Base-by-base conservation (phyloP, 768 basidiomycete genomes). In the Lentinula aciculospora region DNA sequence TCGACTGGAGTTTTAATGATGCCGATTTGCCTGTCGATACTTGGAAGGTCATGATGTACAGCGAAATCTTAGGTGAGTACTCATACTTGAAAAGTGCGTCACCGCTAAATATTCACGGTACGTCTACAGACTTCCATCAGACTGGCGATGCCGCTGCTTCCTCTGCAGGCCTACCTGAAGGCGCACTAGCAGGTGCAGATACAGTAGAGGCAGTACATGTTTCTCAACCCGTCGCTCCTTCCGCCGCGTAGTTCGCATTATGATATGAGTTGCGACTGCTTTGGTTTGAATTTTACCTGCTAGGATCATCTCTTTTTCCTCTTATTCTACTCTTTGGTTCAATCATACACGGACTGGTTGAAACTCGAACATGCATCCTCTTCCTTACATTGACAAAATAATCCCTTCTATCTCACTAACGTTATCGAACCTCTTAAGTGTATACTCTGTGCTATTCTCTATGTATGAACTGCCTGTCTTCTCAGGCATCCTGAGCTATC, bases 21-120 rank as follows among this genome's bases (percentile, higher is more conserved):
- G 97, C 97, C 19, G 97, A 99, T 71, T 79, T 99, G 45, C 97
- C 97, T 0, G 91, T 98, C 10, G 97, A 99, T 67, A 96, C 93
- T 1, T 99, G 97, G 97, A 98, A 98, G 75, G 96, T 97, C 68
- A 99, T 99, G 97, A 99, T 99, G 96, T 98, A 98, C 78, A 90
- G 88, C 65, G 96, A 99, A 74, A 98, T 98, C 62, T 78, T 98
- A 12, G 94, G 94, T 94, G 66, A 61, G 87, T 72, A n/a, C n/a
- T n/a, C n/a, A n/a, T n/a, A n/a, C 57, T 23, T 8, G n/a, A 32
- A 10, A 4, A 34, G n/a, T 5, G 34, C 9, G 12, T 48, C 25
- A 46, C 60, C 54, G 21, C 54, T 44, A 0, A 28, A 13, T 34
- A 48, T 19, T 17, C 44, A 15, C 42, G 36, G 8, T 7, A 34